These are phyloP conservation scores for Backusella tarrabulga DNA, from an alignment of 192 early-diverging fungal genomes.

Conservation along the genomic window DNA sequence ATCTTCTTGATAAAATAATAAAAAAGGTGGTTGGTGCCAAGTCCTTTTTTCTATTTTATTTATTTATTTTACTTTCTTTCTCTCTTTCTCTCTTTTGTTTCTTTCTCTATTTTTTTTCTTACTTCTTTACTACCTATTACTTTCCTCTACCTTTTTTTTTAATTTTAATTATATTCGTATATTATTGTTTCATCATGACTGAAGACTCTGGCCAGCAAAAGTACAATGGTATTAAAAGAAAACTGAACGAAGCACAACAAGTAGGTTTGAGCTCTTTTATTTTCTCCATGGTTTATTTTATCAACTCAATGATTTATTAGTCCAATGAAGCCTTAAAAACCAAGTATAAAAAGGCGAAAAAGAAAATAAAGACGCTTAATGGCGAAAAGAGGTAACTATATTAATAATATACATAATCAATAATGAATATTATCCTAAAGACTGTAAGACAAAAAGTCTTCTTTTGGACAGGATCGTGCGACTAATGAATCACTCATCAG, in stretches of 20 bases:
- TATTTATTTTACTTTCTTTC: not conserved
- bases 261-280: conserved; percentile 13
- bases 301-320: not conserved
- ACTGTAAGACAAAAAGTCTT: not conserved
- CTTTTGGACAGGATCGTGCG: conserved; percentile 20
- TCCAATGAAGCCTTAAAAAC: conserved; percentile 12
- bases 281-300: no score
- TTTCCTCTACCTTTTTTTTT: not conserved
- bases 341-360: conserved; percentile 7
- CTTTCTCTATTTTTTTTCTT: not conserved
- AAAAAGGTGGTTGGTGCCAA: not conserved
- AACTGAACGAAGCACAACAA: conserved; percentile 37
- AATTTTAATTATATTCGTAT: not conserved
- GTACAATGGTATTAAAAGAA: conserved; percentile 38
- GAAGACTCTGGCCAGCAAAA: conserved; percentile 21
- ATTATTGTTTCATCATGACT: conserved; percentile 7
- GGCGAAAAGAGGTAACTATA: conserved; percentile 18
- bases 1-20: not conserved
- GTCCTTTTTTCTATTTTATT: conserved; percentile 8
- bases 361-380: conserved; percentile 16
- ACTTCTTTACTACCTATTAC: not conserved
- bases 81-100: not conserved
- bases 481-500: conserved; percentile 14
- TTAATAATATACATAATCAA: not conserved
- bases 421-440: not conserved